Evolutionary conservation across 371 early-diverging fungal species (phyloP).

Genomic region (Mucor velutinosus): DNA sequence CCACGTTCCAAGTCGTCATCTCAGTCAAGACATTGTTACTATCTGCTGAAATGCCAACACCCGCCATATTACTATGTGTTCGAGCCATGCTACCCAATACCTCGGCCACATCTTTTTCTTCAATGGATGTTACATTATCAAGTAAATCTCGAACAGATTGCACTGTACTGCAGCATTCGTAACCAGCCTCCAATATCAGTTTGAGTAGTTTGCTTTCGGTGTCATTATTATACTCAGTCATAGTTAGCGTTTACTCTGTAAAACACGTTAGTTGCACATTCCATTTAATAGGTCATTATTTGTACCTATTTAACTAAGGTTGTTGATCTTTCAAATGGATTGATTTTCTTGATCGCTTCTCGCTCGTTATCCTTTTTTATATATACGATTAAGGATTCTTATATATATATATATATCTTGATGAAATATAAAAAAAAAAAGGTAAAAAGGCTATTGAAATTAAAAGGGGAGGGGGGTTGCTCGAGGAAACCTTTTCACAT

Average conservation of each 20-base stretch:
- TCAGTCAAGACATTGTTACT: constrained; percentile 5
- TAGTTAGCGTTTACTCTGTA: constrained; percentile 3
- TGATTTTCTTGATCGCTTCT: neutral
- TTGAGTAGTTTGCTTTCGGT: constrained; percentile 46
- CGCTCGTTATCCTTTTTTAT: neutral
- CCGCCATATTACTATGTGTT: constrained; percentile 57
- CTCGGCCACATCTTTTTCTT: constrained; percentile 73
- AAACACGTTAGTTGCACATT: constrained; percentile 9
- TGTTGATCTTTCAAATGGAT: neutral
- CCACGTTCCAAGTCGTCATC: constrained; percentile 66
- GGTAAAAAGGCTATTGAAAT: neutral
- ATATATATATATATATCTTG: neutral
- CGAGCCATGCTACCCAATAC: constrained; percentile 74
- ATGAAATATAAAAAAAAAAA: neutral
- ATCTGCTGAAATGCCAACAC: constrained; percentile 42
- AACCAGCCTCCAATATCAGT: constrained; percentile 60
- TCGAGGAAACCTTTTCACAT: neutral
- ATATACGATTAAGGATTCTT: neutral
- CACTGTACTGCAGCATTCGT: constrained; percentile 56
- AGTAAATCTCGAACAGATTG: constrained; percentile 53
- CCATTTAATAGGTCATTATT: neutral
- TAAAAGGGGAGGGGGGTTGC: neutral
- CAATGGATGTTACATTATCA: constrained; percentile 18
- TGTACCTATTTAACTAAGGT: neutral
- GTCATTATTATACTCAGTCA: constrained; percentile 29